Evolutionary conservation across 352 stramenopile species (phyloP), one percentile per base, ranked within the genome.

Genomic region (Globisporangium ultimum): DNA sequence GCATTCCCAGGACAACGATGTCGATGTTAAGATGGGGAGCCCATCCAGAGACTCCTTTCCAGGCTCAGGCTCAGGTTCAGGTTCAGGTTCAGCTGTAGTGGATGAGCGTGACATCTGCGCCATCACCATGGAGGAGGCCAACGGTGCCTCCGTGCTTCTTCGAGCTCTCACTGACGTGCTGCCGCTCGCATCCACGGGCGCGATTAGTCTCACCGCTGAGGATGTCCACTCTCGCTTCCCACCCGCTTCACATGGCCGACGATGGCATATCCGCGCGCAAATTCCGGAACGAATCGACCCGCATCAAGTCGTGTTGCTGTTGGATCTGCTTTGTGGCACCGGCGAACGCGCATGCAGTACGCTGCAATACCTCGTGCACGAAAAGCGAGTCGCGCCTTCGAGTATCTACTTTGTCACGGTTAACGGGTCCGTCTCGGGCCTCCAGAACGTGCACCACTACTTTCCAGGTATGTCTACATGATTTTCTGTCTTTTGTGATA

Each of bases 391-490:
- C 13, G 43, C 48, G 6, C 58, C 67, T 9, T 61, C 59, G 8
- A 68, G 34, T 63, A 85, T 89, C 68, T 87, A 85, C 69, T 78
- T 84, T 48, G 69, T 80, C 49, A 73, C 73, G 2, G 50, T 88
- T 20, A 74, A 80, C 41, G 80, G 65, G 53, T 72, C 75, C 1
- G 58, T 74, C 9, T 64, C 70, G 8, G 77, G 74, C 2, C 58
- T 87, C 18, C 65, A 79, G 20, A 65, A 57, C 38, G 66, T 87
- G 34, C 67, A 74, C 38, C 51, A 68, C 7, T 53, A 72, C 47
- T 86, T 82, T 48, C 77, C 76, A 43, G 38, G 38, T 43, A 10
- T 17, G 68, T 72, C 73, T 83, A 58, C 42, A 63, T 66, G 24
- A 20, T 63, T 18, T 18, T 43, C 14, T 43, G 10, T 43, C 38